Conservation (phyloP, 169 alveolate genomes). For the Theileria sp. region DNA sequence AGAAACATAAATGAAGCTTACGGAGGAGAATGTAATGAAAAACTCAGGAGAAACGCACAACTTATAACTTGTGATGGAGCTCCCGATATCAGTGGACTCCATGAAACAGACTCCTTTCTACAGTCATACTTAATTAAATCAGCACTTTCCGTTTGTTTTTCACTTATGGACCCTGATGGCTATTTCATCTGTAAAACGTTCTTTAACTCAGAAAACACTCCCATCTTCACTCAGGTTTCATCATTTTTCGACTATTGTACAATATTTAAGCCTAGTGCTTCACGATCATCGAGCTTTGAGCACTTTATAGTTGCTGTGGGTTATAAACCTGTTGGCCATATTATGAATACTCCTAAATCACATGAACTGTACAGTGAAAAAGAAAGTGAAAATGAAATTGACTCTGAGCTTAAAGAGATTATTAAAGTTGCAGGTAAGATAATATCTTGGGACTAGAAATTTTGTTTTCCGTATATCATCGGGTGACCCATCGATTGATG, state of each 20-base stretch:
- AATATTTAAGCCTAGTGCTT: constrained; percentile 85
- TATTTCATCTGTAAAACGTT: constrained; percentile 94
- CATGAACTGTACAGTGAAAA: background rate
- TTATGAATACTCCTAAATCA: constrained; percentile 17
- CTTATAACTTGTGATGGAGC: constrained; percentile 97
- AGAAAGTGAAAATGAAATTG: background rate
- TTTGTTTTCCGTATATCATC: background rate
- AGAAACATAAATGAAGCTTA: constrained; percentile 23
- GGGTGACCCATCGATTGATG: constrained; percentile 29
- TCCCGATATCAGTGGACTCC: constrained; percentile 97
- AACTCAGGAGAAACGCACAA: constrained; percentile 79
- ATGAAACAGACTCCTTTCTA: constrained; percentile 88
- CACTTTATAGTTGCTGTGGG: constrained; percentile 84
- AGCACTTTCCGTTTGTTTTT: constrained; percentile 87
- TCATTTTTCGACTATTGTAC: constrained; percentile 78
- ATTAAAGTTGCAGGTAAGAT: constrained; percentile 14
- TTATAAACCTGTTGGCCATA: constrained; percentile 63
- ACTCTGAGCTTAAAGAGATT: constrained; percentile 32
- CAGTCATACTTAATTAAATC: constrained; percentile 92
- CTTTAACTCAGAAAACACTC: constrained; percentile 89
- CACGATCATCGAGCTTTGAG: constrained; percentile 84
- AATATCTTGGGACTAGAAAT: background rate
- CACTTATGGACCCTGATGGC: constrained; percentile 90
- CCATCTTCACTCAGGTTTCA: constrained; percentile 71
- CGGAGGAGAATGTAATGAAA: constrained; percentile 25